Conservation (phyloP, 768 basidiomycete species). For the Lactarius indigo region DNA sequence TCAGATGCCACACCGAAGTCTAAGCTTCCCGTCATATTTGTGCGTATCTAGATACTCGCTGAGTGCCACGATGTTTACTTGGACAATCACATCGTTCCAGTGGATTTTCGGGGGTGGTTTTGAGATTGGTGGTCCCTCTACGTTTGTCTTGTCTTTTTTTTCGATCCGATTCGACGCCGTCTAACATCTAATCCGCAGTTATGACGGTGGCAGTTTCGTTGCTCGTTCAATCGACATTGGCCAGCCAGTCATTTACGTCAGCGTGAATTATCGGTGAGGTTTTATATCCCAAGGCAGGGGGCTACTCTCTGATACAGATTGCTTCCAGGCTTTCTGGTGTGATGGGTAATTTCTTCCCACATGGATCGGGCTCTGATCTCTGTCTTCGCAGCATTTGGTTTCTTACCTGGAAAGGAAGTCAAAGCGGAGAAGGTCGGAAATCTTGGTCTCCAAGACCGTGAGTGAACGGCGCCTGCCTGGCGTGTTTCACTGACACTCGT, state of each 20-base stretch:
- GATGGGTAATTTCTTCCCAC: neutral
- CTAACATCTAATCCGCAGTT: constrained; percentile 7
- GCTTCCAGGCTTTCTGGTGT: constrained; percentile 21
- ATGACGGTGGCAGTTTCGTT: constrained; percentile 28
- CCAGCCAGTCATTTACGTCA: constrained; percentile 29
- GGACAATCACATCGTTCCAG: constrained; percentile 1
- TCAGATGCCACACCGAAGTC: constrained; percentile 3
- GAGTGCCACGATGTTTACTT: neutral
- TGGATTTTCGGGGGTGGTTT: constrained; percentile 30
- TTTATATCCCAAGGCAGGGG: neutral
- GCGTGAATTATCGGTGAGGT: constrained; percentile 30
- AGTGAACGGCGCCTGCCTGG: constrained; percentile 25
- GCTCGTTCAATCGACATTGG: constrained; percentile 27
- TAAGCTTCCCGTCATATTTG: constrained; percentile 29
- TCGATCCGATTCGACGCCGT: neutral
- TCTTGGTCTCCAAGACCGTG: constrained; percentile 65
- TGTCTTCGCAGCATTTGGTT: constrained; percentile 41
- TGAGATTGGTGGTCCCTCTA: constrained; percentile 14
- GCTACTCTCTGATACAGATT: neutral
- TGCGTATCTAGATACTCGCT: constrained; percentile 2
- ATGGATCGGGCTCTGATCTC: neutral
- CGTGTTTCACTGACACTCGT: neutral
- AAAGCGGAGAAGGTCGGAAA: constrained; percentile 53
- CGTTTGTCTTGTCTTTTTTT: constrained; percentile 11
- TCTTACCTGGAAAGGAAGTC: constrained; percentile 50